Percentiles rank a stretch among this genome's conserved stretches.
These are phyloP conservation scores for Orbilia javanica DNA, from an alignment of 2,329 filamentous ascomycete species.

Conservation along the genomic window DNA sequence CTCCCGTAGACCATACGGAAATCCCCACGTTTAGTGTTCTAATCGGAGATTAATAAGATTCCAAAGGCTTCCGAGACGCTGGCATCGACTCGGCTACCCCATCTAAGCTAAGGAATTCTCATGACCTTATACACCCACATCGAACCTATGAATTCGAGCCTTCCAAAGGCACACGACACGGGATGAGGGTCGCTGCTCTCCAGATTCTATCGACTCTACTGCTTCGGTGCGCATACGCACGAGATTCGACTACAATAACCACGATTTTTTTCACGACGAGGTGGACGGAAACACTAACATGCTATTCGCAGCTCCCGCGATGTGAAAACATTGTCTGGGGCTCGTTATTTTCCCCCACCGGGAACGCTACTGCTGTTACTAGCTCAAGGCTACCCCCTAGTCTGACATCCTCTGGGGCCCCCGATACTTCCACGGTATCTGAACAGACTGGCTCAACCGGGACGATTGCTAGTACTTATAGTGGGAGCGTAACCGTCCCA, in stretches of 20 bases:
- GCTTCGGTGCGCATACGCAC: background rate
- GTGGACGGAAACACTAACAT: background rate
- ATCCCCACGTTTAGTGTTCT: too few species aligned
- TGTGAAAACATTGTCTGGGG: background rate
- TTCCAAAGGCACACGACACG: background rate
- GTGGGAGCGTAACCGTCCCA: background rate
- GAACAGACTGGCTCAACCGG: background rate
- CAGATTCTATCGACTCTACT: background rate
- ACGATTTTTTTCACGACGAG: background rate
- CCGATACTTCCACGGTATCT: background rate
- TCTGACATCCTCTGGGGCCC: background rate
- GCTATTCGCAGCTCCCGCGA: background rate
- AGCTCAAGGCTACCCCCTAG: background rate
- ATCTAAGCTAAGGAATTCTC: background rate
- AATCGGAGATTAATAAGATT: too few species aligned
- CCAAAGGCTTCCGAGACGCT: too few species aligned
- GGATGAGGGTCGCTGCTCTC: background rate
- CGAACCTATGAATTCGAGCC: background rate
- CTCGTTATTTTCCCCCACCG: background rate
- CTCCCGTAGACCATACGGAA: too few species aligned
- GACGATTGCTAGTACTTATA: background rate
- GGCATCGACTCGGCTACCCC: too few species aligned
- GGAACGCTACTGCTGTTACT: background rate
- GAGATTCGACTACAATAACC: background rate
- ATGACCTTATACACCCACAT: background rate